Evolutionary conservation across 108 stramenopile species (phyloP).

Genomic region (Phaeodactylum tricornutum): DNA sequence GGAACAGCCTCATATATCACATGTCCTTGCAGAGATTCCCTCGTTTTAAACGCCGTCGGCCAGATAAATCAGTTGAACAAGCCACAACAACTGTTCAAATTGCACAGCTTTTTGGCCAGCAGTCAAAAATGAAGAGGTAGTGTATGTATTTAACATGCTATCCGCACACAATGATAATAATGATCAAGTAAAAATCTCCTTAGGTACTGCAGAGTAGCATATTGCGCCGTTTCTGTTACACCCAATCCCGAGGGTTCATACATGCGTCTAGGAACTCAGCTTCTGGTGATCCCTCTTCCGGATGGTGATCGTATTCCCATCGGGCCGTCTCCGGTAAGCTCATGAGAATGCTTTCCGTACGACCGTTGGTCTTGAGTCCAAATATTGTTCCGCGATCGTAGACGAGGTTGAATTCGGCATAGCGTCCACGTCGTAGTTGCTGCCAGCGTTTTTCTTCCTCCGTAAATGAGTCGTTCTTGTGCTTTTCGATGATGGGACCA

Average conservation of each 20-base stretch:
- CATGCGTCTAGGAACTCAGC: constrained; percentile 87
- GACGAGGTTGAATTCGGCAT: constrained; percentile 98
- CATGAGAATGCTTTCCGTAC: constrained; percentile 97
- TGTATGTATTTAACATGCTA: too few species aligned
- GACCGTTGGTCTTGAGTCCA: constrained; percentile 93
- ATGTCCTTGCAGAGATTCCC: too few species aligned
- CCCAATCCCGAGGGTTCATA: constrained; percentile 82
- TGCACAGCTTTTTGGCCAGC: constrained; percentile 38
- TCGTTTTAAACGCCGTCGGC: constrained; percentile 72
- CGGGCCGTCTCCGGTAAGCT: constrained; percentile 92
- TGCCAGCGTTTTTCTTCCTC: constrained; percentile 91
- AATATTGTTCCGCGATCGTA: constrained; percentile 97
- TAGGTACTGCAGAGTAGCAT: too few species aligned
- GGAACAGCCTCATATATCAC: too few species aligned
- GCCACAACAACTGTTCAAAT: constrained; percentile 71
- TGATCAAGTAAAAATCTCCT: too few species aligned
- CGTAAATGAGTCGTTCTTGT: constrained; percentile 81
- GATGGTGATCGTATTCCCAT: constrained; percentile 90
- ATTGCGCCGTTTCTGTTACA: too few species aligned
- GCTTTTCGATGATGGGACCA: constrained; percentile 77
- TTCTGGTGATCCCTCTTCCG: constrained; percentile 67
- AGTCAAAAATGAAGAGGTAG: constrained; percentile 29
- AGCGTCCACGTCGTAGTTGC: constrained; percentile 81
- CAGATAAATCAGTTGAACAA: constrained; percentile 72
- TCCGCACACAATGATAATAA: too few species aligned